phyloP scores from a whole-genome alignment of 306 rosid species.

The Lathyrus tuberosus region DNA sequence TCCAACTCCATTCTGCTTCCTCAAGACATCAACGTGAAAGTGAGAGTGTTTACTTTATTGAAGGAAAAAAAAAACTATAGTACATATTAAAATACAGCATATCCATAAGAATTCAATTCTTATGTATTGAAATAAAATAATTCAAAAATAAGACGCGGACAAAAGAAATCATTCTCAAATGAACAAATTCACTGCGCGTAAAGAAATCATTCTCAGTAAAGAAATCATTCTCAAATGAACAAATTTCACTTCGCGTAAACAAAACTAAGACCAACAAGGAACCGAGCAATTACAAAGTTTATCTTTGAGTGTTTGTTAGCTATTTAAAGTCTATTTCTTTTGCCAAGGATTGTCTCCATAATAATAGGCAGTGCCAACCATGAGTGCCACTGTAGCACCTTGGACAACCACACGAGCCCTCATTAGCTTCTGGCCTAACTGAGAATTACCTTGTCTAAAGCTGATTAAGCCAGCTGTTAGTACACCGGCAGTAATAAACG shows the following conservation, averaged over 20 bases:
- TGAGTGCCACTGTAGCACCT: slow-evolving; percentile 87
- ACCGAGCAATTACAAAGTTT: slow-evolving; percentile 25
- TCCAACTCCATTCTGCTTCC: slow-evolving; percentile 14
- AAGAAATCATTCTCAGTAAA: slow-evolving; percentile 12
- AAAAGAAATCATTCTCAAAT: slow-evolving; percentile 21
- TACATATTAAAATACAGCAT: slow-evolving; percentile 25
- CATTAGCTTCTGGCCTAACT: slow-evolving; percentile 85
- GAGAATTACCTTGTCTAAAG: slow-evolving; percentile 84
- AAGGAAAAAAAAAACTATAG: neutral
- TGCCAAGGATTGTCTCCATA: slow-evolving; percentile 87
- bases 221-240: slow-evolving; percentile 32
- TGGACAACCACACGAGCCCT: slow-evolving; percentile 92
- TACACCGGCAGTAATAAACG: slow-evolving; percentile 80
- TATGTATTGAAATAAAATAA: neutral
- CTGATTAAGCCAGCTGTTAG: slow-evolving; percentile 86
- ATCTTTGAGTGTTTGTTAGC: neutral
- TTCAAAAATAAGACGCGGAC: slow-evolving; percentile 16
- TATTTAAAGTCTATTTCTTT: slow-evolving; percentile 36
- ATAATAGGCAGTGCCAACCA: slow-evolving; percentile 89
- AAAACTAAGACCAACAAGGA: slow-evolving; percentile 11
- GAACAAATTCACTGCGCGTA: slow-evolving; percentile 6
- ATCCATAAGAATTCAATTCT: slow-evolving; percentile 16
- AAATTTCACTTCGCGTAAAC: slow-evolving; percentile 26
- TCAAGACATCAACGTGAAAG: neutral
- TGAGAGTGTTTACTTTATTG: slow-evolving; percentile 6